Base-by-base conservation (phyloP, 2,329 filamentous ascomycete genomes). In the Kalaharituber pfeilii region DNA sequence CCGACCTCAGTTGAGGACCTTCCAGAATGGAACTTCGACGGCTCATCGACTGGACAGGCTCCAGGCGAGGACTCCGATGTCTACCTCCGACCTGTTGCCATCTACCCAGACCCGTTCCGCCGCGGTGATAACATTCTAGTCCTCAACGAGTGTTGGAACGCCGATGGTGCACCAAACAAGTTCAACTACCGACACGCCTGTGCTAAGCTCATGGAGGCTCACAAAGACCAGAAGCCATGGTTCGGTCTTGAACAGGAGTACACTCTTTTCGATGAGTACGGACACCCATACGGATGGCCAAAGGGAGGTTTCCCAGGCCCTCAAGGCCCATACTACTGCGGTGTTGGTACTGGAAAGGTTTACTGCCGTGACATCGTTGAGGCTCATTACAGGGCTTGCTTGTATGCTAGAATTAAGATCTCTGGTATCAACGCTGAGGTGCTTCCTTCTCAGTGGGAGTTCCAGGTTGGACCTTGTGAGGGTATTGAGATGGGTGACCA, bases 381-480 rank as follows among this genome's bases (percentile, higher is more conserved):
- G 75, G 82, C 85, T 61, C 86, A 94, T 75, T 88, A 86, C 81
- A 86, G 86, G 73, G 82, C 82, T 62, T 94, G 80, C 76, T 69
- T 96, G 71, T 94, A 86, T 70, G 80, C 89, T 57, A 82, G 84
- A 57, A 77, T 98, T 72, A 81, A 88, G 70, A 96, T 98, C 71
- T 94, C 88, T 25, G 91, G 91, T 67, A 96, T 91, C 74, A 98
- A 98, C 72, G 91, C 91, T 62, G 91, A 98, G 78, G 91, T 98
- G 67, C 94, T 95, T 85, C 84, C 87, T 60, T 87, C 84, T 57
- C 89, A 95, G 72, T 96, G 89, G 89, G 89, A 96, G 71, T 95
- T 86, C 80, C 89, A 95, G 70, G 85, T 95, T 65, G 89, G 89
- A 55, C 89, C 89, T 60, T 94, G 86, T 72, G 71, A 74, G 53